Evolutionary conservation across 257 asterid genomes (phyloP).

Genomic region (Galeopsis tetrahit): DNA sequence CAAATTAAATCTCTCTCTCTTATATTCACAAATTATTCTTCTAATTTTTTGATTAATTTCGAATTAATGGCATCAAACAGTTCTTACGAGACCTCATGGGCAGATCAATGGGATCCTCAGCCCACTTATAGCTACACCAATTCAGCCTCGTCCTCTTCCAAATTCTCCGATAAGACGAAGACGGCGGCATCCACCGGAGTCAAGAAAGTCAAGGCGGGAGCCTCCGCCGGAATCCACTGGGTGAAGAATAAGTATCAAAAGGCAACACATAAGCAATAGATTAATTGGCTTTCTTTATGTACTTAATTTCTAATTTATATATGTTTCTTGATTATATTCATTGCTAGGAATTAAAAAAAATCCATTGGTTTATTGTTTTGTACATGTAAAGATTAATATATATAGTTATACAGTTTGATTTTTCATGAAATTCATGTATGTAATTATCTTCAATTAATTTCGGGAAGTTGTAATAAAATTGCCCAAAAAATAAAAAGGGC

Average conservation of each 20-base stretch:
- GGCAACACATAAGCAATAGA: slow-evolving; percentile 49
- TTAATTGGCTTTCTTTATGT: background rate
- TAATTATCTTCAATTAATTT: too few species aligned
- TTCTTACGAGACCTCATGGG: slow-evolving; percentile 69
- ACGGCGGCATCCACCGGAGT: slow-evolving; percentile 58
- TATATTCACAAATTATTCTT: background rate
- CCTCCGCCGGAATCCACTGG: slow-evolving; percentile 73
- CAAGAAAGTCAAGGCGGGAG: slow-evolving; percentile 70
- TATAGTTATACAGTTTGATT: background rate
- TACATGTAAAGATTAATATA: background rate
- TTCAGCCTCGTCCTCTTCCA: slow-evolving; percentile 38
- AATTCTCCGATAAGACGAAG: slow-evolving; percentile 53
- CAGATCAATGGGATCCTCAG: slow-evolving; percentile 67
- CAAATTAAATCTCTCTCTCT: background rate
- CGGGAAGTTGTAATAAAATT: too few species aligned
- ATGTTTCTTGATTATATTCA: background rate
- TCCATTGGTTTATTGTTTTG: slow-evolving; percentile 19
- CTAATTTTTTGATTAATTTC: background rate
- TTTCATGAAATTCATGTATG: too few species aligned
- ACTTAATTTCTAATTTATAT: background rate
- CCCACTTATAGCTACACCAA: slow-evolving; percentile 36
- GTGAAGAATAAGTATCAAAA: slow-evolving; percentile 59
- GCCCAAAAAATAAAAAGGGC: background rate
- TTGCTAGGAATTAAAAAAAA: background rate
- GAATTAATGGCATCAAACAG: slow-evolving; percentile 40